phyloP scores from a whole-genome alignment of 805 yeast genomes.

The Yarrowia porcina region DNA sequence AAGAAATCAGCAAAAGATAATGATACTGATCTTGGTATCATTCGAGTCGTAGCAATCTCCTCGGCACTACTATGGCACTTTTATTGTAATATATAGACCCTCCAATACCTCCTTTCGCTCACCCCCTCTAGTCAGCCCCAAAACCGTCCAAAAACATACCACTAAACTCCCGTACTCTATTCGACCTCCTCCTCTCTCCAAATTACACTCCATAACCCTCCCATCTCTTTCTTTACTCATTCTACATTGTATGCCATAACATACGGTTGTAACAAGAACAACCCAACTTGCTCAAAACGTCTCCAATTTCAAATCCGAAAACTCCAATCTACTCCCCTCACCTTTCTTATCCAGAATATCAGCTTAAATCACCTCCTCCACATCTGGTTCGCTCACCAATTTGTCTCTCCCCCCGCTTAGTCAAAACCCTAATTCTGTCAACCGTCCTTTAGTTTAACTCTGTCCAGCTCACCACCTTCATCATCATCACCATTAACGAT shows the following conservation, averaged over 20 bases:
- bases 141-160: too few species aligned
- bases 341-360: too few species aligned
- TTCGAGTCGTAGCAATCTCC: not conserved
- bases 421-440: conserved; percentile 5
- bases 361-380: not conserved
- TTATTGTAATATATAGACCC: not conserved
- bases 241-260: not conserved
- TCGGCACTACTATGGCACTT: too few species aligned
- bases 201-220: not conserved
- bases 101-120: too few species aligned
- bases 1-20: too few species aligned
- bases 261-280: not conserved
- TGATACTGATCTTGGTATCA: not conserved
- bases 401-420: not conserved
- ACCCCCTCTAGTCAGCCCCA: too few species aligned
- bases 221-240: not conserved
- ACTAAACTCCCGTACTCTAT: too few species aligned
- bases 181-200: too few species aligned
- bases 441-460: conserved; percentile 1
- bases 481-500: conserved; percentile 16
- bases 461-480: conserved; percentile 14
- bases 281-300: not conserved
- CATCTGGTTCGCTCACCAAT: not conserved
- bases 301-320: not conserved
- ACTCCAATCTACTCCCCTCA: not conserved